phyloP scores from a whole-genome alignment of 192 early-diverging fungal genomes.

The Gigaspora rosea region DNA sequence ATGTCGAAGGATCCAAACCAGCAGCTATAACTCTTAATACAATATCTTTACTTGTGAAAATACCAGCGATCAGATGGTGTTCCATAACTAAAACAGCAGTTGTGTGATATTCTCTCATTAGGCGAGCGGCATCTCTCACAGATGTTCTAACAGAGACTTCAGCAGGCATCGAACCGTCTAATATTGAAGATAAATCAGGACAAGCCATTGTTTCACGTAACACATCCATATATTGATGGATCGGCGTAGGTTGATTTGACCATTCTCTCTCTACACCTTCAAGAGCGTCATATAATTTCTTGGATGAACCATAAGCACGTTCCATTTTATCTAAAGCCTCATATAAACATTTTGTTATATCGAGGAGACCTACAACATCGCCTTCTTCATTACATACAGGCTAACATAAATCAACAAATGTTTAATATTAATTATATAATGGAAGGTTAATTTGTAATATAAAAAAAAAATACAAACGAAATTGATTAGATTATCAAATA shows the following conservation, averaged over 20 bases:
- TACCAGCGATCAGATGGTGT: slow-evolving; percentile 75
- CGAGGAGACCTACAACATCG: slow-evolving; percentile 80
- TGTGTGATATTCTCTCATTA: slow-evolving; percentile 73
- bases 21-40: slow-evolving; percentile 88
- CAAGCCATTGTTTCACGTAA: slow-evolving; percentile 87
- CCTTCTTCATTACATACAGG: slow-evolving; percentile 86
- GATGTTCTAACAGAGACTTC: slow-evolving; percentile 65
- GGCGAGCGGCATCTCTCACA: slow-evolving; percentile 70
- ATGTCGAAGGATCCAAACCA: slow-evolving; percentile 83
- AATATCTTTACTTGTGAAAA: slow-evolving; percentile 90
- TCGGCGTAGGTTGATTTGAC: slow-evolving; percentile 64
- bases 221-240: slow-evolving; percentile 71
- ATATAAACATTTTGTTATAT: slow-evolving; percentile 85
- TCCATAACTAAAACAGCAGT: slow-evolving; percentile 79
- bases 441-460: not conserved
- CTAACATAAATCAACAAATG: slow-evolving; percentile 31
- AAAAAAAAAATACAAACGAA: not conserved
- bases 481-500: not conserved
- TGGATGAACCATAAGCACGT: slow-evolving; percentile 77
- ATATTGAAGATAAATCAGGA: slow-evolving; percentile 84
- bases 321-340: slow-evolving; percentile 87
- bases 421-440: not conserved
- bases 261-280: slow-evolving; percentile 83
- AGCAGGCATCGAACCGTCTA: slow-evolving; percentile 63
- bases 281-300: slow-evolving; percentile 77